Percentiles rank a stretch among this genome's conserved stretches.
Conservation (phyloP, 163 green algal genomes). For the Chlamydomonas reinhardtii region DNA sequence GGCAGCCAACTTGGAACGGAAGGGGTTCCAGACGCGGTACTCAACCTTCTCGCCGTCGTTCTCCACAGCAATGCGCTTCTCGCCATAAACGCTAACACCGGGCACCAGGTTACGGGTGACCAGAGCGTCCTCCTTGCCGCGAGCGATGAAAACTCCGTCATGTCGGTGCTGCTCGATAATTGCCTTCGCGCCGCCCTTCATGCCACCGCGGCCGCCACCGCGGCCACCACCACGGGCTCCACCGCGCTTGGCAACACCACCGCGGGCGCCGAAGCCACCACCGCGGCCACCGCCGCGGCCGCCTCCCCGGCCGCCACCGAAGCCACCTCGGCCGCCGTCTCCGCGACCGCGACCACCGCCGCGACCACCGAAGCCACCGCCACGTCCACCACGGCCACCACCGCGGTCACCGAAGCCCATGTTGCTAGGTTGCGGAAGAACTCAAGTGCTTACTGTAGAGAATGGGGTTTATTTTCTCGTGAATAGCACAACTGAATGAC, state of each 20-base stretch:
- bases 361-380: not conserved
- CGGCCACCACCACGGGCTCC: slow-evolving; percentile 56
- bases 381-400: slow-evolving; percentile 27
- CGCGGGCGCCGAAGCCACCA: slow-evolving; percentile 55
- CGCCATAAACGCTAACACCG: slow-evolving; percentile 97
- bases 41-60: slow-evolving; percentile 92
- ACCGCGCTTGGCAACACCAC: slow-evolving; percentile 55
- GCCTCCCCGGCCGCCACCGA: slow-evolving; percentile 37
- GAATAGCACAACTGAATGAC: not conserved
- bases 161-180: slow-evolving; percentile 95
- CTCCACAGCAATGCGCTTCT: slow-evolving; percentile 98
- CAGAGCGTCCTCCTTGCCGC: slow-evolving; percentile 97
- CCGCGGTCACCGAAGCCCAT: slow-evolving; percentile 49
- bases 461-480: not conserved
- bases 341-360: not conserved
- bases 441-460: not conserved
- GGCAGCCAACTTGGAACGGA: slow-evolving; percentile 98
- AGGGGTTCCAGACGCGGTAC: slow-evolving; percentile 99
- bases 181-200: slow-evolving; percentile 78
- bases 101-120: slow-evolving; percentile 98
- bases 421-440: slow-evolving; percentile 6
- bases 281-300: slow-evolving; percentile 44
- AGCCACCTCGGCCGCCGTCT: not conserved
- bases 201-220: slow-evolving; percentile 64
- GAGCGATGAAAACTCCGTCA: slow-evolving; percentile 98